A percentile compares a stretch with the other conserved stretches of the same genome.
phyloP scores from a whole-genome alignment of 2,329 filamentous ascomycete genomes.

The Talaromyces atroroseus region DNA sequence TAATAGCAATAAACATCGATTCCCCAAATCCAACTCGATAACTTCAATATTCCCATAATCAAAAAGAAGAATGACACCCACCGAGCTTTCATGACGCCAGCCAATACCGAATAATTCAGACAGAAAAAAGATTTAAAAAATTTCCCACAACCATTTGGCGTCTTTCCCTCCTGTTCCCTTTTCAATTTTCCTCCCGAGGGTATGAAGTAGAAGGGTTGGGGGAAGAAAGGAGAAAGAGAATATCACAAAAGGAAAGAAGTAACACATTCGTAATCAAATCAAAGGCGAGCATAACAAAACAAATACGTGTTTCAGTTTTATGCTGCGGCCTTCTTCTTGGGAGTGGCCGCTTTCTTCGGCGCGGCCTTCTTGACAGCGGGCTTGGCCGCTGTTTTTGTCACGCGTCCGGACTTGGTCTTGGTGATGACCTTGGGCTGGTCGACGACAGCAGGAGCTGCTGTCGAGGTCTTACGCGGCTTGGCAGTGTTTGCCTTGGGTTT shows the following conservation, averaged over 20 bases:
- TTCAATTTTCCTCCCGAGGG: background rate
- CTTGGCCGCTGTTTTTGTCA: constrained; percentile 47
- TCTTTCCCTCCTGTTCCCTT: background rate
- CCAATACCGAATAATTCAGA: constrained; percentile 7
- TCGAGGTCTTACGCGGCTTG: constrained; percentile 50
- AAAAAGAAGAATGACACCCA: constrained; percentile 5
- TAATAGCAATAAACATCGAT: background rate
- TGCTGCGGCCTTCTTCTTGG: constrained; percentile 13
- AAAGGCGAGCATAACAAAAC: constrained; percentile 10
- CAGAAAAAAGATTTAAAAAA: constrained; percentile 4
- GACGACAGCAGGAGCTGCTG: constrained; percentile 56
- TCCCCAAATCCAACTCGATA: background rate
- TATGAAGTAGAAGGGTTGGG: background rate
- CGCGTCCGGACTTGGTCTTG: constrained; percentile 82
- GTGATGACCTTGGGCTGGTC: constrained; percentile 65
- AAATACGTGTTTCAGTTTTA: constrained; percentile 14
- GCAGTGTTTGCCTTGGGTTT: constrained; percentile 49
- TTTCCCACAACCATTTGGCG: background rate
- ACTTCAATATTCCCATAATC: background rate
- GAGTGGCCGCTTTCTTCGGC: constrained; percentile 39
- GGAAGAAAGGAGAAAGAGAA: background rate
- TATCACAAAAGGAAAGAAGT: background rate
- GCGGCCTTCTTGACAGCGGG: constrained; percentile 43
- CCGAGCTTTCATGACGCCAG: constrained; percentile 9
- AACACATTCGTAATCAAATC: background rate